These are phyloP conservation scores for Halenospora varia DNA, from an alignment of 495 filamentous ascomycete genomes.

Conservation along the genomic window DNA sequence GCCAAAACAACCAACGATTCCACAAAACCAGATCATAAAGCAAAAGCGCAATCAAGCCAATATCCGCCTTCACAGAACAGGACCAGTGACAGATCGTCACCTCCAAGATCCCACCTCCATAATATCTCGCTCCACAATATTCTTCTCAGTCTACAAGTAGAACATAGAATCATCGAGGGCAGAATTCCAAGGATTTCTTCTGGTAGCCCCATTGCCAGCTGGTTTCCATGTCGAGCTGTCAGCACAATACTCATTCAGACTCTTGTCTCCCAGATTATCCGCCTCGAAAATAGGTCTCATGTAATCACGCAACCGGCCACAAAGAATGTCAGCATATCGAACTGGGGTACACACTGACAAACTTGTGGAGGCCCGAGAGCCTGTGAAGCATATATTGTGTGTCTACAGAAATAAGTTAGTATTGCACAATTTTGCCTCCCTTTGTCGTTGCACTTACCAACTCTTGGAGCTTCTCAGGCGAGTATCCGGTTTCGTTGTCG, in stretches of 20 bases:
- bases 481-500: slow-evolving; percentile 1
- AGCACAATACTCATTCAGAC: too few species aligned
- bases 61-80: too few species aligned
- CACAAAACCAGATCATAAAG: too few species aligned
- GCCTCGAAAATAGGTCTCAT: slow-evolving; percentile 7
- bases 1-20: too few species aligned
- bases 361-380: neutral
- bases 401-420: neutral
- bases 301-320: slow-evolving; percentile 9
- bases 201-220: neutral
- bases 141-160: too few species aligned
- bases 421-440: too few species aligned
- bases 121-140: too few species aligned
- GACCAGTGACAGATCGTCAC: too few species aligned
- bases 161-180: neutral
- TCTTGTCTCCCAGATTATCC: too few species aligned
- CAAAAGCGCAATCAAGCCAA: too few species aligned
- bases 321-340: slow-evolving; percentile 14
- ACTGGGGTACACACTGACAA: slow-evolving; percentile 7
- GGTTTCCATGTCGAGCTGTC: neutral
- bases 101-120: too few species aligned
- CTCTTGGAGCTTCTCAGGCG: neutral
- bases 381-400: slow-evolving; percentile 5
- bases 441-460: slow-evolving; percentile 2
- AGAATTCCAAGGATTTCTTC: neutral